Percentiles rank a stretch among this genome's conserved stretches.
Evolutionary conservation across 2,329 filamentous ascomycete genomes (phyloP).

Genomic region (Diaporthe destruens): DNA sequence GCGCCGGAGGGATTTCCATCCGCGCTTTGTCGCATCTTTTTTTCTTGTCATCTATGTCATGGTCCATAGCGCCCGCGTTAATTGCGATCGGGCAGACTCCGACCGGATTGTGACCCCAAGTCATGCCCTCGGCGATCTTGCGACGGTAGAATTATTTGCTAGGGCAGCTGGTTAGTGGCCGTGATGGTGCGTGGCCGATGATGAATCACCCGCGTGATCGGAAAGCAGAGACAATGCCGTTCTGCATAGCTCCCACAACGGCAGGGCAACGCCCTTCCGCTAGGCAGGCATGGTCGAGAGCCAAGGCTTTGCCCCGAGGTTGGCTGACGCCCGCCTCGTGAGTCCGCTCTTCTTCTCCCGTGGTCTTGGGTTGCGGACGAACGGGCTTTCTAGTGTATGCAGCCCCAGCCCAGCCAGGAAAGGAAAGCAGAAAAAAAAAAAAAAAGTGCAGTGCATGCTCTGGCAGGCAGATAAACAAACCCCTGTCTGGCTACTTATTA

Average conservation of each 20-base stretch:
- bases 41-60: not conserved
- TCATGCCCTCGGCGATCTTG: conserved; percentile 25
- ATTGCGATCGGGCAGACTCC: conserved; percentile 28
- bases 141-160: not conserved
- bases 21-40: not conserved
- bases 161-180: not conserved
- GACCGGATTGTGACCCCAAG: conserved; percentile 26
- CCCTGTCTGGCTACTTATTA: not conserved
- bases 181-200: conserved; percentile 12
- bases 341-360: conserved; percentile 1
- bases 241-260: not conserved
- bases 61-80: not conserved
- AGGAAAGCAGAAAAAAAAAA: not conserved
- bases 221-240: not conserved
- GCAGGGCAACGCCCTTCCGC: conserved; percentile 11
- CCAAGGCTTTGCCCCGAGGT: conserved; percentile 21
- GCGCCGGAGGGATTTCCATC: conserved; percentile 21
- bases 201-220: conserved; percentile 30
- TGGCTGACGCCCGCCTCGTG: conserved; percentile 28
- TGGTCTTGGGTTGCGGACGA: conserved; percentile 9
- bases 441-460: conserved; percentile 12
- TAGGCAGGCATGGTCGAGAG: not conserved
- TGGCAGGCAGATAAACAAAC: not conserved
- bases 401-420: conserved; percentile 5
- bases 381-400: conserved; percentile 21